Percentiles rank a stretch among this genome's conserved stretches.
phyloP scores from a whole-genome alignment of 176 grass and related monocot species.

The Tillandsia fasciculata region DNA sequence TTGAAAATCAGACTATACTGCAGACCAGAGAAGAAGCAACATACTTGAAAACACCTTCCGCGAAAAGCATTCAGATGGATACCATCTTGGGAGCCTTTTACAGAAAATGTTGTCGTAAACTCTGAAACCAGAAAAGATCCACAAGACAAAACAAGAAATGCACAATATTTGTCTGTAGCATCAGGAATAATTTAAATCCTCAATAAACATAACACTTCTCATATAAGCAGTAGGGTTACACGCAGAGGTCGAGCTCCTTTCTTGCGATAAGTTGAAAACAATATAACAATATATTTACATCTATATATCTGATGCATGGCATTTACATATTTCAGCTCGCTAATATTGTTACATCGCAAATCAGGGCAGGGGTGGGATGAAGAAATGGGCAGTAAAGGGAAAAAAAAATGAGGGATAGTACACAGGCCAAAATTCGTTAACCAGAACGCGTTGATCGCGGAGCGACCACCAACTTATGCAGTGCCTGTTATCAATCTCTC shows the following conservation, averaged over 20 bases:
- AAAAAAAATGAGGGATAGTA: not conserved
- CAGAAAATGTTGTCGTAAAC: too few relatives aligned
- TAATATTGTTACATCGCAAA: constrained; percentile 28
- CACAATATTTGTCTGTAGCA: not conserved
- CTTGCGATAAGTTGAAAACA: not conserved
- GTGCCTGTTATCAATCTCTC: constrained; percentile 95
- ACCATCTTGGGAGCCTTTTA: too few relatives aligned
- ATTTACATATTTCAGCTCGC: constrained; percentile 28
- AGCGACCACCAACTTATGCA: constrained; percentile 31
- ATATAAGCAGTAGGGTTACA: not conserved
- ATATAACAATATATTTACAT: constrained; percentile 4
- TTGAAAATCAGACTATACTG: too few relatives aligned
- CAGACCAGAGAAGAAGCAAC: too few relatives aligned
- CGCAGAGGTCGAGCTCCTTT: not conserved
- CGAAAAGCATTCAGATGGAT: too few relatives aligned
- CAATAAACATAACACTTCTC: too few relatives aligned
- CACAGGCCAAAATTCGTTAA: constrained; percentile 11
- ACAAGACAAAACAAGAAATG: not conserved
- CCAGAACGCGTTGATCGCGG: constrained; percentile 9
- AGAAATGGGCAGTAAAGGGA: constrained; percentile 11
- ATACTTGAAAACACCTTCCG: too few relatives aligned
- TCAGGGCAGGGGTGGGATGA: constrained; percentile 2
- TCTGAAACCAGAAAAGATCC: too few relatives aligned
- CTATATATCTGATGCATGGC: constrained; percentile 21
- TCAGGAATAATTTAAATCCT: not conserved